Evolutionary conservation across 495 filamentous ascomycete genomes (phyloP), one percentile per base, ranked within the genome.

Genomic region (Xylaria scruposa): DNA sequence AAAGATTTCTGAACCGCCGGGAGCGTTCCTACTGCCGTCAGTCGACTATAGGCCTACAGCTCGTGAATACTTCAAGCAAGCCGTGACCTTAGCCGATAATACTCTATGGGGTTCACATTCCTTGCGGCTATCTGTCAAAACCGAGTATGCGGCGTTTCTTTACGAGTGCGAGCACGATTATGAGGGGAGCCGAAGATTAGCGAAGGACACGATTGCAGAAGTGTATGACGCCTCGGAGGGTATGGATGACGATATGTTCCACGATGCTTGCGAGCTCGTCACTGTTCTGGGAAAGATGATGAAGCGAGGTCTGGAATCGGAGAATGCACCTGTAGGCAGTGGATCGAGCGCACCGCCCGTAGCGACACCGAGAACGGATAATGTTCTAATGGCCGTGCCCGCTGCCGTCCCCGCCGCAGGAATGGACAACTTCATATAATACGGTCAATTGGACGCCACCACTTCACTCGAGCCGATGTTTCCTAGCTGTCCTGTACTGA

Each of bases 71-170:
- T 99, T 99, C 83, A 87, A 88, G 40, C 90, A 94, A 71, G 94
- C 93, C 4, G 84, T 91, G 15, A 80, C 86, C n/a, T 86, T 95
- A 6, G 93, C 95, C 4, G 91, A 93, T 36, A 78, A 82, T 15
- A 83, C 93, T 12, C 86, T 98, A 21, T 92, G 94, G 70, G 94
- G 94, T 40, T 94, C 93, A 0, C 93, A 98, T 73, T 96, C 96
- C 1, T 86, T 99, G 19, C 92, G 96, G 3, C 86, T 99, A 0
- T 96, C 93, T 0, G 92, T 97, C 19, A 97, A 97, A 72, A 90
- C 97, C 13, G 96, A 99, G 81, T 96, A 94, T 78, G 89, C 91
- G n/a, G 96, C 95, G 2, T 99, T 97, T 77, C 85, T 97, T 5
- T 97, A 96, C 84, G 96, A 99, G 77, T 98, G 95, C 76, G 85